These are phyloP conservation scores for Neurospora terricola DNA, from an alignment of 495 filamentous ascomycete species.

Conservation along the genomic window DNA sequence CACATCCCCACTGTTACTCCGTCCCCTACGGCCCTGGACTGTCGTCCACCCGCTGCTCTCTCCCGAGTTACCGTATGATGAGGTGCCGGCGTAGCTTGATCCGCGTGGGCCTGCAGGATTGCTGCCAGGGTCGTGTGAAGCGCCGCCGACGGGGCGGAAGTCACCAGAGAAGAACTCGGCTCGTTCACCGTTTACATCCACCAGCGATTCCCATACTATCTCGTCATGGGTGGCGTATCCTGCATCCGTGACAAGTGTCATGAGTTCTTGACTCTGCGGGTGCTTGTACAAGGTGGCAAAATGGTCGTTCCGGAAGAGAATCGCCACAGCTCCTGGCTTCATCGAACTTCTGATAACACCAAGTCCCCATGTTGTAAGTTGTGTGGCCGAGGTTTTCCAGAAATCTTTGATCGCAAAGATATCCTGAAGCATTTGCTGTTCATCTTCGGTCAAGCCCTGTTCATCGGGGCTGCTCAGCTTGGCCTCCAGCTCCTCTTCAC, in stretches of 20 bases:
- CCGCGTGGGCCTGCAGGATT: constrained; percentile 3
- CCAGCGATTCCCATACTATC: constrained; percentile 90
- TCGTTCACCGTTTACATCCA: constrained; percentile 75
- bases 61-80: constrained; percentile 3
- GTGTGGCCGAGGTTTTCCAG: constrained; percentile 66
- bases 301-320: constrained; percentile 94
- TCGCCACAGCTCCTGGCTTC: constrained; percentile 65
- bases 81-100: background rate
- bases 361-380: constrained; percentile 75
- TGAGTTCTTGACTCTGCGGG: constrained; percentile 57
- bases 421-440: constrained; percentile 65
- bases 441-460: constrained; percentile 48
- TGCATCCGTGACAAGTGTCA: constrained; percentile 81
- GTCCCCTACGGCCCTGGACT: constrained; percentile 31
- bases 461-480: constrained; percentile 48
- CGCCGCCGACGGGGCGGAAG: constrained; percentile 69
- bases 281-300: constrained; percentile 86
- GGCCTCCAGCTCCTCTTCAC: constrained; percentile 77
- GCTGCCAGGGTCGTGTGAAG: constrained; percentile 17
- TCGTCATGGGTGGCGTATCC: constrained; percentile 84
- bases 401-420: constrained; percentile 75
- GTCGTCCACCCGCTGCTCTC: constrained; percentile 39
- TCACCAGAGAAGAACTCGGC: constrained; percentile 84
- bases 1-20: constrained; percentile 15
- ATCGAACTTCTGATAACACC: constrained; percentile 55